A percentile compares a stretch with the other conserved stretches of the same genome.
phyloP scores from a whole-genome alignment of 768 basidiomycete species.

The Wakefieldia striispora region DNA sequence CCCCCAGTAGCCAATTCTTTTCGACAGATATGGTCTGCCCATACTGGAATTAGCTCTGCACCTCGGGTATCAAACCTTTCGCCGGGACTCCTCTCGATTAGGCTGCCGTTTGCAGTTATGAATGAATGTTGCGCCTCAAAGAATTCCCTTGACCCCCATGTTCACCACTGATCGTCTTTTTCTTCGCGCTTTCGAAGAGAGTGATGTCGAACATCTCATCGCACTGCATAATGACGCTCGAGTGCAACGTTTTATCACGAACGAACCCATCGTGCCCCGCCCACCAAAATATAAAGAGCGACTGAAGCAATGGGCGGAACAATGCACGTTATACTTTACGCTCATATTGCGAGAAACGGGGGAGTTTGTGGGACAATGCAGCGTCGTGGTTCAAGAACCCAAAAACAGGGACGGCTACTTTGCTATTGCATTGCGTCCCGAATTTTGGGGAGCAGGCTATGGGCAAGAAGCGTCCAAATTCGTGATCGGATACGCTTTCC shows the following conservation, averaged over 20 bases:
- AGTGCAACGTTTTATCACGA: constrained; percentile 16
- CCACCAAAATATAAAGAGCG: constrained; percentile 12
- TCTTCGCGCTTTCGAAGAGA: constrained; percentile 20
- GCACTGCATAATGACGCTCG: constrained; percentile 21
- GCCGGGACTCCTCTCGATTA: neutral
- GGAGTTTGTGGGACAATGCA: constrained; percentile 21
- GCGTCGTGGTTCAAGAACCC: constrained; percentile 12
- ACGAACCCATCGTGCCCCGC: constrained; percentile 22
- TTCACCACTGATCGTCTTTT: constrained; percentile 26
- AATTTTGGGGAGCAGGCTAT: constrained; percentile 28
- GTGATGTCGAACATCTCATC: constrained; percentile 19
- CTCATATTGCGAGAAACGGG: constrained; percentile 21
- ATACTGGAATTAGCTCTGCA: too few relatives aligned
- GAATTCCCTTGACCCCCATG: constrained; percentile 2
- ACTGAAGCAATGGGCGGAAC: constrained; percentile 10
- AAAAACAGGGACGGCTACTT: constrained; percentile 29
- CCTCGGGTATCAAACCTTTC: too few relatives aligned
- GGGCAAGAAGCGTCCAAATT: constrained; percentile 16
- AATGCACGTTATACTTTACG: constrained; percentile 17
- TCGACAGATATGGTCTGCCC: too few relatives aligned
- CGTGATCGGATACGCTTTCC: constrained; percentile 23
- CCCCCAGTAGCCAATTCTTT: too few relatives aligned
- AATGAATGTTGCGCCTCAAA: too few relatives aligned
- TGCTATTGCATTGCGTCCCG: constrained; percentile 22
- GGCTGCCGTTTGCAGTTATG: too few relatives aligned